Evolutionary conservation across 2,329 filamentous ascomycete genomes (phyloP).

Genomic region (Pseudomassariella vexata): DNA sequence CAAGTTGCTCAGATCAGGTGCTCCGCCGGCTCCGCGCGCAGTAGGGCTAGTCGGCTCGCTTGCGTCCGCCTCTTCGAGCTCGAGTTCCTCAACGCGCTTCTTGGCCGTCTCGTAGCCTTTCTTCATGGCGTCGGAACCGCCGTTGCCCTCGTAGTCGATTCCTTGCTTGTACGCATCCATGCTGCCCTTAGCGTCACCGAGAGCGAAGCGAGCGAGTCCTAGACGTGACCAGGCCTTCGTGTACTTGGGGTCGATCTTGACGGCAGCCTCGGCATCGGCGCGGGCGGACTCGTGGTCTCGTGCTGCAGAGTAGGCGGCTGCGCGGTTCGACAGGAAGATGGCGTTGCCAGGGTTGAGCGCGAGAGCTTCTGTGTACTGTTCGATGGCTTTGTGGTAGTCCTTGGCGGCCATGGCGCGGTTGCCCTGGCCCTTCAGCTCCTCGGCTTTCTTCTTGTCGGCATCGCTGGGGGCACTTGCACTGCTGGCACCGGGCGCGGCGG

Average conservation of each 20-base stretch:
- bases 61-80: slow-evolving; percentile 42
- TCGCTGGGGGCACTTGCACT: slow-evolving; percentile 33
- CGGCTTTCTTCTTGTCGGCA: slow-evolving; percentile 72
- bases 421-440: slow-evolving; percentile 81
- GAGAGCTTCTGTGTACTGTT: slow-evolving; percentile 83
- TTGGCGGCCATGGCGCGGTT: slow-evolving; percentile 95
- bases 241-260: slow-evolving; percentile 82
- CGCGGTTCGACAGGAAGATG: slow-evolving; percentile 96
- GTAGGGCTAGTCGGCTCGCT: slow-evolving; percentile 38
- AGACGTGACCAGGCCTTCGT: slow-evolving; percentile 96
- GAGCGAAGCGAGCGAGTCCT: slow-evolving; percentile 83
- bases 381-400: slow-evolving; percentile 78
- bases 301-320: slow-evolving; percentile 82
- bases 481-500: slow-evolving; percentile 28
- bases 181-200: slow-evolving; percentile 82
- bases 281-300: slow-evolving; percentile 79
- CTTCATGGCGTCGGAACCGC: slow-evolving; percentile 95
- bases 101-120: slow-evolving; percentile 94
- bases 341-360: slow-evolving; percentile 77
- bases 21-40: slow-evolving; percentile 51
- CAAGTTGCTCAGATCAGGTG: slow-evolving; percentile 66
- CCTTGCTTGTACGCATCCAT: slow-evolving; percentile 94
- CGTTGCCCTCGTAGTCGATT: slow-evolving; percentile 89
- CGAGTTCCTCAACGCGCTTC: slow-evolving; percentile 77
- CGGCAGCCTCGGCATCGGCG: slow-evolving; percentile 85